Evolutionary conservation across 2,329 filamentous ascomycete genomes (phyloP).

Genomic region (Cladosporium sp.): DNA sequence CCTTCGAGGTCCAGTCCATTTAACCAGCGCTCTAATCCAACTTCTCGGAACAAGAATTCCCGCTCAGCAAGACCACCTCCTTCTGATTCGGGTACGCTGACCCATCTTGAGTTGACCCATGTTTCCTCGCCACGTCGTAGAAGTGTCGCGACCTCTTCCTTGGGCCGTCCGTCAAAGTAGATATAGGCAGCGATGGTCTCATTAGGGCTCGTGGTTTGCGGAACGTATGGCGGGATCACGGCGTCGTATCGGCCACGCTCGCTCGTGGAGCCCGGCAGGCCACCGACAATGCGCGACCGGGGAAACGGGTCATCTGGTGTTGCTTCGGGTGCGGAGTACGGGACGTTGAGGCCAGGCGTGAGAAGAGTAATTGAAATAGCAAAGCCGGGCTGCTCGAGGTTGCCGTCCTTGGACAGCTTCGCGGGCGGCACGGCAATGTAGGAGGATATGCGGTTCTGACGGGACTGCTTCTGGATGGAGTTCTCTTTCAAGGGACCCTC

Average conservation of each 20-base stretch:
- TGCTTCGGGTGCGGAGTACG: conserved; percentile 84
- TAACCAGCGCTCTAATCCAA: conserved; percentile 91
- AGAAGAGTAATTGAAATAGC: conserved; percentile 96
- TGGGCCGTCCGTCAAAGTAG: conserved; percentile 92
- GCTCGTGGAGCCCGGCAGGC: conserved; percentile 53
- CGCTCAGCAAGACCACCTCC: conserved; percentile 92
- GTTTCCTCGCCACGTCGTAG: conserved; percentile 92
- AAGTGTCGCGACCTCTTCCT: conserved; percentile 95
- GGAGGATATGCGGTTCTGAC: conserved; percentile 86
- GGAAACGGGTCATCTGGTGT: conserved; percentile 73
- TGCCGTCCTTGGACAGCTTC: conserved; percentile 61
- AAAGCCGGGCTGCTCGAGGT: conserved; percentile 88
- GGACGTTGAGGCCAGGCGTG: conserved; percentile 81
- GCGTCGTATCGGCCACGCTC: conserved; percentile 52
- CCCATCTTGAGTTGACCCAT: conserved; percentile 98
- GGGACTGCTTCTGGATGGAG: conserved; percentile 90
- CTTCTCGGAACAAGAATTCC: conserved; percentile 95
- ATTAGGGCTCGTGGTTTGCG: conserved; percentile 86
- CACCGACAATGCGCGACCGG: conserved; percentile 74
- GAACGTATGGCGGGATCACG: conserved; percentile 77
- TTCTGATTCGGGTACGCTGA: conserved; percentile 85
- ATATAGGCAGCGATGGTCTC: conserved; percentile 98
- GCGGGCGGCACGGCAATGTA: conserved; percentile 95
- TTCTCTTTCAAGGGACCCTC: conserved; percentile 80
- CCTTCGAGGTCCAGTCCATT: conserved; percentile 87